Percentiles rank a stretch among this genome's conserved stretches.
Conservation (phyloP, 495 filamentous ascomycete genomes). For the Penicillium nucicola region DNA sequence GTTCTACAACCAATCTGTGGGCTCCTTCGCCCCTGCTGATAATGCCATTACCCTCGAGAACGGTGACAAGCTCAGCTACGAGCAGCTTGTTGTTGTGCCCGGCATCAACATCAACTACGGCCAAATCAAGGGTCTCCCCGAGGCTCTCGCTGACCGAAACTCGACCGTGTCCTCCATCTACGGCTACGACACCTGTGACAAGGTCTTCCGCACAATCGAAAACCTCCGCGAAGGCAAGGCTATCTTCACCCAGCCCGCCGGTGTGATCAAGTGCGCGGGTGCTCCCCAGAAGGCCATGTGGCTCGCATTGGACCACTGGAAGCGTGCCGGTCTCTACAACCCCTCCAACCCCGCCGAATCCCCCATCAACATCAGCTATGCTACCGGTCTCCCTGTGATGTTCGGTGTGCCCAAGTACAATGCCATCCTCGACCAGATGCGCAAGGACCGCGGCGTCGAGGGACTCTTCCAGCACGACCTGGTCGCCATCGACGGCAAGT, state of each 20-base stretch:
- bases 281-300: constrained; percentile 72
- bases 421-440: constrained; percentile 56
- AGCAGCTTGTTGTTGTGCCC: constrained; percentile 63
- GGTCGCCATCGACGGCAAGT: constrained; percentile 56
- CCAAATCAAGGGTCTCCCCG: constrained; percentile 56
- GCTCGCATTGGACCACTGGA: constrained; percentile 67
- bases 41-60: constrained; percentile 57
- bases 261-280: constrained; percentile 66
- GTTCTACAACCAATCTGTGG: constrained; percentile 54
- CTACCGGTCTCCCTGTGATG: constrained; percentile 60
- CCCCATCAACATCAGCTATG: constrained; percentile 59
- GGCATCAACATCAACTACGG: constrained; percentile 56
- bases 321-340: constrained; percentile 56
- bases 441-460: constrained; percentile 61
- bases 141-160: constrained; percentile 54
- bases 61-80: constrained; percentile 57
- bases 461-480: constrained; percentile 67
- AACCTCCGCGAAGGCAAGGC: constrained; percentile 55
- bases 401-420: constrained; percentile 70
- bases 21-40: constrained; percentile 52
- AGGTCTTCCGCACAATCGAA: constrained; percentile 54
- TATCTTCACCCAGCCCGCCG: constrained; percentile 67
- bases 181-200: constrained; percentile 57
- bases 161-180: constrained; percentile 64
- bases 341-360: constrained; percentile 36